A percentile compares a stretch with the other conserved stretches of the same genome.
phyloP scores from a whole-genome alignment of 805 yeast genomes.

The Myxozyma melibiosi region DNA sequence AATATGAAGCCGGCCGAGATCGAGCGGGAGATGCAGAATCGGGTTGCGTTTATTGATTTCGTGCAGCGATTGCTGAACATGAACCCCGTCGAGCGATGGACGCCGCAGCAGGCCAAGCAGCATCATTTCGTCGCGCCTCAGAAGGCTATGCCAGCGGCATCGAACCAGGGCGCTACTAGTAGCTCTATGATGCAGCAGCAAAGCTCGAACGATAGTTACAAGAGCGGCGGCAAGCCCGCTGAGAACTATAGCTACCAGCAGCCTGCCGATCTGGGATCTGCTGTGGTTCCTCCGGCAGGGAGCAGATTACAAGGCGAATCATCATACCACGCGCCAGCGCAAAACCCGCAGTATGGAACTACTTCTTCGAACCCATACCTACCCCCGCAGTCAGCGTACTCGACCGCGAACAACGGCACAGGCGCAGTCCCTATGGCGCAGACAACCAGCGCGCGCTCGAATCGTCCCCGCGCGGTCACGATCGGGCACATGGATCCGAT shows the following conservation, averaged over 20 bases:
- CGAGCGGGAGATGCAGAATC: slow-evolving; percentile 69
- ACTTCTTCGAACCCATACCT: slow-evolving; percentile 27
- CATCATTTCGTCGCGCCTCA: slow-evolving; percentile 76
- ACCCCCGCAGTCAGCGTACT: slow-evolving; percentile 9
- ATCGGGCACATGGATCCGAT: slow-evolving; percentile 46
- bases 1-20: slow-evolving; percentile 46
- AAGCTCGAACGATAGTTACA: slow-evolving; percentile 15
- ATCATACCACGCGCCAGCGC: slow-evolving; percentile 6
- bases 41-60: slow-evolving; percentile 75
- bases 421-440: not conserved
- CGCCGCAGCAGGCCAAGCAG: slow-evolving; percentile 90
- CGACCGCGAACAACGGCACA: not conserved
- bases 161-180: no score
- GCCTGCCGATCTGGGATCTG: not conserved
- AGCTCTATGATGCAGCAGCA: slow-evolving; percentile 14
- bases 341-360: slow-evolving; percentile 8
- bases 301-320: not conserved
- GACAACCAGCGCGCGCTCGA: slow-evolving; percentile 19
- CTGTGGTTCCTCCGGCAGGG: slow-evolving; percentile 2
- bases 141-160: slow-evolving; percentile 2
- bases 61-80: slow-evolving; percentile 73
- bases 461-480: slow-evolving; percentile 46
- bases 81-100: slow-evolving; percentile 93
- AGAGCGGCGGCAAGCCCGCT: not conserved
- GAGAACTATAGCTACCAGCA: not conserved